Percentiles rank a stretch among this genome's conserved stretches.
Conservation (phyloP, 768 basidiomycete genomes). For the Mycena amicta region DNA sequence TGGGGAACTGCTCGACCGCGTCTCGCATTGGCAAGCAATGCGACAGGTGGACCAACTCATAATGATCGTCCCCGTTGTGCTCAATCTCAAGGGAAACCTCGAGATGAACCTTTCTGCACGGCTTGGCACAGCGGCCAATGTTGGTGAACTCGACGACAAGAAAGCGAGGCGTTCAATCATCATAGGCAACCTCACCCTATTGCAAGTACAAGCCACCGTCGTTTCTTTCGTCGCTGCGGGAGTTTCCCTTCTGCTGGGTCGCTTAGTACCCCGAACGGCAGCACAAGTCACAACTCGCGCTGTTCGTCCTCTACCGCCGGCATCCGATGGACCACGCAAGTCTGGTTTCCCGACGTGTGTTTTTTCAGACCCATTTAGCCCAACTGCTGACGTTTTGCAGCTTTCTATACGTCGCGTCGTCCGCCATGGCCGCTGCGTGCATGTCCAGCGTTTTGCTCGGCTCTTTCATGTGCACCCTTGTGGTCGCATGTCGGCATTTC, state of each 20-base stretch:
- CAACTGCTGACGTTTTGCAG: slow-evolving; percentile 37
- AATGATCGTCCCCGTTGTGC: slow-evolving; percentile 91
- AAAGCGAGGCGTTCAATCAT: slow-evolving; percentile 64
- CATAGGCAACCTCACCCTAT: slow-evolving; percentile 77
- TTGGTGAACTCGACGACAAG: slow-evolving; percentile 85
- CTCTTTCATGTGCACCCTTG: slow-evolving; percentile 87
- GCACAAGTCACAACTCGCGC: slow-evolving; percentile 13
- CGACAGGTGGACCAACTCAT: slow-evolving; percentile 90
- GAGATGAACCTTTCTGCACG: slow-evolving; percentile 99
- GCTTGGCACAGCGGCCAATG: slow-evolving; percentile 92
- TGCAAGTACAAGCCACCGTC: slow-evolving; percentile 91
- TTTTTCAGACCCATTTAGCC: not conserved
- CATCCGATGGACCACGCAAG: slow-evolving; percentile 27
- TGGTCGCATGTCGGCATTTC: slow-evolving; percentile 74
- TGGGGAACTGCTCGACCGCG: slow-evolving; percentile 84
- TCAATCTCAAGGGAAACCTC: slow-evolving; percentile 96
- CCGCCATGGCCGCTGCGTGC: slow-evolving; percentile 80
- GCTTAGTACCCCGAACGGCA: slow-evolving; percentile 50
- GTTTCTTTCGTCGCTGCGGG: slow-evolving; percentile 87
- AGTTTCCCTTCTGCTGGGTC: slow-evolving; percentile 72
- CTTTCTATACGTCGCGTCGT: slow-evolving; percentile 74
- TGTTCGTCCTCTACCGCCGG: slow-evolving; percentile 12
- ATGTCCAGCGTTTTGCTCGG: slow-evolving; percentile 80
- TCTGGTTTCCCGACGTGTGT: slow-evolving; percentile 42
- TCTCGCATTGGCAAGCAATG: slow-evolving; percentile 94